These are phyloP conservation scores for Persicaria maculosa DNA, from an alignment of 148 eudicot species.

Conservation along the genomic window DNA sequence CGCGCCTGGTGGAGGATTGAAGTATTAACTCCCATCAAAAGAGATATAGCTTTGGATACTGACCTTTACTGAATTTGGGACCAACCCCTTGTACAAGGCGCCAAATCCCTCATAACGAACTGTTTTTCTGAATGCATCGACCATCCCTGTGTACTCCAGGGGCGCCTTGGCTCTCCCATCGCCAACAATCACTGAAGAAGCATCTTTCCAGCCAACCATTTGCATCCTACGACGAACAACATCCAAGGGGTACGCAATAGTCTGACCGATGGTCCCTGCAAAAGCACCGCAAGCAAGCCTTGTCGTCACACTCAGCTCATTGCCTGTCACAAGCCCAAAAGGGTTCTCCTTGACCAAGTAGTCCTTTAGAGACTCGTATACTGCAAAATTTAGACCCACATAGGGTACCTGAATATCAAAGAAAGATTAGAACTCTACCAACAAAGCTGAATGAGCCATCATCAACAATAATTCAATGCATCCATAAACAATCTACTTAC, in stretches of 20 bases:
- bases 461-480: conserved; percentile 27
- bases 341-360: conserved; percentile 61
- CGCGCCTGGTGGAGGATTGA: no score
- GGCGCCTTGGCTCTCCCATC: conserved; percentile 50
- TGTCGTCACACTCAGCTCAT: conserved; percentile 60
- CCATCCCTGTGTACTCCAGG: conserved; percentile 71
- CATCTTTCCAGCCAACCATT: conserved; percentile 93
- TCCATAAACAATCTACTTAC: conserved; percentile 33
- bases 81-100: conserved; percentile 89
- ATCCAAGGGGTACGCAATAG: conserved; percentile 90
- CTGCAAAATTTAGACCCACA: conserved; percentile 88
- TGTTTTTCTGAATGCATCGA: conserved; percentile 81
- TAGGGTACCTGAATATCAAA: conserved; percentile 57
- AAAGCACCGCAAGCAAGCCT: conserved; percentile 91
- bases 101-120: conserved; percentile 76
- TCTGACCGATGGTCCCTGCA: conserved; percentile 89
- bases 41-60: conserved; percentile 9
- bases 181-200: conserved; percentile 67
- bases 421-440: conserved; percentile 14
- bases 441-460: neutral
- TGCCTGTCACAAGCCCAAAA: conserved; percentile 45
- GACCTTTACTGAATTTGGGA: conserved; percentile 94
- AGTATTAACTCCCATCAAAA: neutral
- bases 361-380: conserved; percentile 83
- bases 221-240: conserved; percentile 95